Base-by-base conservation (phyloP, 352 stramenopile genomes). In the Albugo candida region DNA sequence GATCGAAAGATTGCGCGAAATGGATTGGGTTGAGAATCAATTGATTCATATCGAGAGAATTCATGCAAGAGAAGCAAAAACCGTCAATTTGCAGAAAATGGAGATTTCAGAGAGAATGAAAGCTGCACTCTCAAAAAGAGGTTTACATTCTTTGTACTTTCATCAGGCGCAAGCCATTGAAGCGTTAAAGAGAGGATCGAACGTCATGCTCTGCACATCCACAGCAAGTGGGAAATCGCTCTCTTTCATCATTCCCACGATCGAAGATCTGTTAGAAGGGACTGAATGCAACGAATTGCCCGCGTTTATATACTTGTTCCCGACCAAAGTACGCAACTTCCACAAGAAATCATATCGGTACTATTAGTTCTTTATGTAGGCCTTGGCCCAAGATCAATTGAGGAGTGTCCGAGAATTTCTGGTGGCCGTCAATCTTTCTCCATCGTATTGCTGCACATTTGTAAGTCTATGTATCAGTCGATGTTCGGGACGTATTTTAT, bases 301-400 rank as follows among this genome's bases (percentile, higher is more conserved):
- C 34, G 86, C 62, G 47, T 91, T 69, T 72, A 61, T 99, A 39
- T 94, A 97, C 38, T 51, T 99, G 5, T 99, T 98, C 54, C 95
- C 95, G 0, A 99, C 95, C 13, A 99, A 99, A 61, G 64, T 72
- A 43, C 21, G 41, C 31, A 18, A 14, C 13, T 41, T 4, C 11
- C 13, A 2, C 41, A 36, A 17, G 11, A 13, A 24, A 40, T 38
- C 36, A 40, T 56, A 13, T 10, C 46, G 36, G 36, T 8, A 5
- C 13, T 18, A 40, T 48, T 11, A 24, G 36, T 13, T 1, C 8
- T 27, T 1, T 53, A 6, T n/a, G 12, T 36, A 72, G 58, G 94
- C 94, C 21, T 65, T 99, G 10, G 95, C 95, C 0, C 93, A 99
- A 61, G 95, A 99, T 71, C 95, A 99, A 61, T 64, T 96, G 12